Percentiles rank a stretch among this genome's conserved stretches.
Conservation (phyloP, 805 yeast species). For the Schizosaccharomyces cryophilus region DNA sequence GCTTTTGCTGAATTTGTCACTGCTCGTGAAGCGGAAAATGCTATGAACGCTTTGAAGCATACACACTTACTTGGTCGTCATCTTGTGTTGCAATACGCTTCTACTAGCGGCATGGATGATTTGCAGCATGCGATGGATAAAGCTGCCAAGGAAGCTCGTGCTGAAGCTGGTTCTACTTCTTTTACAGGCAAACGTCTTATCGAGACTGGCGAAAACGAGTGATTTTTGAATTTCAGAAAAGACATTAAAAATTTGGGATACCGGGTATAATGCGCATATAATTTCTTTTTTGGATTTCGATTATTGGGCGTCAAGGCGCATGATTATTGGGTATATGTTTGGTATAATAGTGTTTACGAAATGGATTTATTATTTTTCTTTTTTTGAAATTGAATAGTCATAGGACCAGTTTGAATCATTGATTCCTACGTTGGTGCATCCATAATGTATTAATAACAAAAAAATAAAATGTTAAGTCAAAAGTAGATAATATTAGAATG, state of each 20-base stretch:
- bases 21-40: slow-evolving; percentile 69
- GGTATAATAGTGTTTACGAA: neutral
- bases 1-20: slow-evolving; percentile 85
- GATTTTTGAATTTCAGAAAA: neutral
- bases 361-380: neutral
- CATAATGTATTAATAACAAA: too few species aligned
- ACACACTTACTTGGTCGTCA: slow-evolving; percentile 92
- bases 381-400: neutral
- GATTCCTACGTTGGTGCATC: too few species aligned
- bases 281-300: too few species aligned
- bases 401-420: too few species aligned
- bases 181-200: neutral
- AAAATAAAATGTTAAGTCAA: too few species aligned
- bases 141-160: neutral
- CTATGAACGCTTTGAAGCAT: slow-evolving; percentile 81
- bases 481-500: too few species aligned
- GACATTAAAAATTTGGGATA: neutral
- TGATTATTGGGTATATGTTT: slow-evolving; percentile 3
- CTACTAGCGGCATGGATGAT: slow-evolving; percentile 54
- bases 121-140: slow-evolving; percentile 33
- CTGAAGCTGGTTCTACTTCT: neutral
- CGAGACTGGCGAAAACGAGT: neutral
- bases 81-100: slow-evolving; percentile 78
- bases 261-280: too few species aligned
- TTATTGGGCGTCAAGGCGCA: neutral